A percentile compares a stretch with the other conserved stretches of the same genome.
These are phyloP conservation scores for Tulasnella calospora DNA, from an alignment of 768 basidiomycete species.

Conservation along the genomic window DNA sequence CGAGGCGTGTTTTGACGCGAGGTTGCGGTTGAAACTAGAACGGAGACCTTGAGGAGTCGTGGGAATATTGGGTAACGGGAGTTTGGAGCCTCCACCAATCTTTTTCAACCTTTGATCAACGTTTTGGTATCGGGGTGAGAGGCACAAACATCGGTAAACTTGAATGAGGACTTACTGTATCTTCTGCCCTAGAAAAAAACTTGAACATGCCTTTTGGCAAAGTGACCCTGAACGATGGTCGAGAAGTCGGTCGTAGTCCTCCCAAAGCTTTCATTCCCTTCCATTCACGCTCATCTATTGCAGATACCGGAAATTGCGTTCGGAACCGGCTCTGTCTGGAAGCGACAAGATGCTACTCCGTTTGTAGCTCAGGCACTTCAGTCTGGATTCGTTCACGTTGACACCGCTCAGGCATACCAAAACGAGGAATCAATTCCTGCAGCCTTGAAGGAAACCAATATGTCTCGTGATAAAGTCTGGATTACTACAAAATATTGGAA, in stretches of 20 bases:
- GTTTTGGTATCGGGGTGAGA: too few relatives aligned
- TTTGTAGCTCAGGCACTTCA: slow-evolving; percentile 57
- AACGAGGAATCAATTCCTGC: slow-evolving; percentile 26
- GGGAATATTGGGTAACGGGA: neutral
- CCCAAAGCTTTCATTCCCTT: neutral
- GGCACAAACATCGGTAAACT: neutral
- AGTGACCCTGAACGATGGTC: slow-evolving; percentile 56
- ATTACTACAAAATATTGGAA: slow-evolving; percentile 66
- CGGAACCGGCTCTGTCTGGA: slow-evolving; percentile 60
- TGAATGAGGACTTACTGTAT: neutral
- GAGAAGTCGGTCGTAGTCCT: slow-evolving; percentile 36
- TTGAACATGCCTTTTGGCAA: slow-evolving; percentile 54
- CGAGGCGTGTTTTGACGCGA: slow-evolving; percentile 5
- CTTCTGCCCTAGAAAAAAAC: neutral
- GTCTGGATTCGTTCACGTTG: slow-evolving; percentile 44
- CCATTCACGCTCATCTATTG: slow-evolving; percentile 38
- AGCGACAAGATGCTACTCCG: slow-evolving; percentile 54
- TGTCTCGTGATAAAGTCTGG: slow-evolving; percentile 49
- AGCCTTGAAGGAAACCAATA: slow-evolving; percentile 14
- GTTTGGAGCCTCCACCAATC: neutral
- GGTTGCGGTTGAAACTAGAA: neutral
- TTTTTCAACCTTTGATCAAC: too few relatives aligned
- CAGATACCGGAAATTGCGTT: slow-evolving; percentile 61
- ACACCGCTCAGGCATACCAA: slow-evolving; percentile 44
- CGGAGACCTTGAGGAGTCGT: neutral